Percentiles rank a stretch among this genome's conserved stretches.
phyloP scores from a whole-genome alignment of 2,329 filamentous ascomycete species.

The Penicillium sp. region DNA sequence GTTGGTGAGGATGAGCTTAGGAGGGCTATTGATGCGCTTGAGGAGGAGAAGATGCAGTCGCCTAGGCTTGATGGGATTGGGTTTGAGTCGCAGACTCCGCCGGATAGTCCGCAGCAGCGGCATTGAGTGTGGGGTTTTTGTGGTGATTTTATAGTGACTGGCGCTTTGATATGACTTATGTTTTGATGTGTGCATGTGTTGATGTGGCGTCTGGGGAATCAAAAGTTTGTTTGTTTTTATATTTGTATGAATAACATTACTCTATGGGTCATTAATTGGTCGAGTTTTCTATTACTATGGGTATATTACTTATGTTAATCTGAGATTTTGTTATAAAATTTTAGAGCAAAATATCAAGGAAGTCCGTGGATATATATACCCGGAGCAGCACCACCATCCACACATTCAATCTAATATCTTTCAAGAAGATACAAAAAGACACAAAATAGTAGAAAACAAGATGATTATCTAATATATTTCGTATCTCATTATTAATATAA shows the following conservation, averaged over 20 bases:
- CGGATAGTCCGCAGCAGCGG: not conserved
- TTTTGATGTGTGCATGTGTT: not conserved
- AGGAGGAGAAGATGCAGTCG: slow-evolving; percentile 15
- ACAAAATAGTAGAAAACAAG: not conserved
- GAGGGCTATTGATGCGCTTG: slow-evolving; percentile 71
- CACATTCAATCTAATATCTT: not conserved
- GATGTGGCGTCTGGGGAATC: not conserved
- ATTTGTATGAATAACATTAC: not conserved
- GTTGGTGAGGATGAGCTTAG: slow-evolving; percentile 71
- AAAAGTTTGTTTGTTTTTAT: not conserved
- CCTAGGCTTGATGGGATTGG: not conserved
- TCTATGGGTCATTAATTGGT: not conserved
- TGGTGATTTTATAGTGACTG: not conserved
- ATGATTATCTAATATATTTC: not conserved
- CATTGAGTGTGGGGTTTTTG: not conserved
- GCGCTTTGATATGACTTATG: not conserved
- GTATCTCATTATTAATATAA: not conserved
- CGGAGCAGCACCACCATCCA: not conserved
- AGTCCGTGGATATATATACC: not conserved
- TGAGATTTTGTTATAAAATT: too few relatives aligned
- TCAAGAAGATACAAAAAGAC: too few relatives aligned
- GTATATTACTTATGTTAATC: not conserved
- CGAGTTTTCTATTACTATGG: not conserved
- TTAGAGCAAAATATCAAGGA: not conserved
- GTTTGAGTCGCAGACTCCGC: not conserved